Base-by-base conservation (phyloP, 2,329 filamentous ascomycete genomes). In the Penicillium sclerotiorum region DNA sequence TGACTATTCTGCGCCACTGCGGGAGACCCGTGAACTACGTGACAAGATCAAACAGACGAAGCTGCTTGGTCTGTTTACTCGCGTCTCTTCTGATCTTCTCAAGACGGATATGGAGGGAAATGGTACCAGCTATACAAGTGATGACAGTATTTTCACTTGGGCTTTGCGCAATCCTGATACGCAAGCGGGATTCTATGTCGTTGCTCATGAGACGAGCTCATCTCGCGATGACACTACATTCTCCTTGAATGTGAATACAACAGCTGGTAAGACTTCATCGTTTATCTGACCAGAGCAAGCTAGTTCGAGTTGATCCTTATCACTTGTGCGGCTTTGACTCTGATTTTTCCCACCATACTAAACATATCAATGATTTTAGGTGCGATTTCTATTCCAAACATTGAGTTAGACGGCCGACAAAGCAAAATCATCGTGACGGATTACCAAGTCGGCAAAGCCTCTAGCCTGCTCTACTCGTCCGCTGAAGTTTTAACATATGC, bases 381-480 rank as follows among this genome's bases (percentile, higher is more conserved):
- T 1, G 43, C 57, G 4, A 42, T 68, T 7, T 53, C 60, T 3
- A 61, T 68, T 3, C 73, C 78, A 0, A 73, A 73, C 30, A 70
- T 81, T n/a, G 72, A 76, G 39, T 67, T 82, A 3, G 71, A 75
- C 40, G 79, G 79, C 9, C 72, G 78, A 15, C 77, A 82, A 59
- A 79, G 77, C 58, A 80, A 80, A 54, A 80, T 81, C 52, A 65
- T 82, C 3, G 76, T 81, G 17, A 80, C 78, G 0, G 78, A 83
- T 56, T 82, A 81, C 45, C 59, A 61, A 0, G 67, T 81, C 48
- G 78, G 80, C 4, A 67, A 68, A 1, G 45, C 48, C 7, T 69
- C 75, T 22, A 75, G 67, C 3, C 62, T 83, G 3, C 66, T 81
- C 0, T 83, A 80, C 60, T 77, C 77, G 2, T 77, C 79, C 0